Evolutionary conservation across 2,329 filamentous ascomycete genomes (phyloP).

Genomic region (Aspergillus oerlinghausenensis): DNA sequence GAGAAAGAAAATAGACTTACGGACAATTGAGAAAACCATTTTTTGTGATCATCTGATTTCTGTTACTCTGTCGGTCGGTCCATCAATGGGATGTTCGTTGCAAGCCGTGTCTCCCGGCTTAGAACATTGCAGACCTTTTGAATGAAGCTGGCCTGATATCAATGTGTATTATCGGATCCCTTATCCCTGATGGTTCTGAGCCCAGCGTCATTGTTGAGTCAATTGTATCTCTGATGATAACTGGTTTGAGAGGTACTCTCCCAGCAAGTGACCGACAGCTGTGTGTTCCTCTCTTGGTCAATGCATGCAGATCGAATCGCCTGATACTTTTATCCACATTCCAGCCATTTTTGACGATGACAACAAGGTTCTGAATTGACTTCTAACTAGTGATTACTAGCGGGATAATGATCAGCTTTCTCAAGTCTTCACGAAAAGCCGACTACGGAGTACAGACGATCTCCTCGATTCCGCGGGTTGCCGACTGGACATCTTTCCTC

Average conservation of each 20-base stretch:
- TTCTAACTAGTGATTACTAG: not conserved
- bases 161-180: not conserved
- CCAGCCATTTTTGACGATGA: not conserved
- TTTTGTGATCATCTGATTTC: not conserved
- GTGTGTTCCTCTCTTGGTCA: not conserved
- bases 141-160: not conserved
- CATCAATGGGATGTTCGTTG: not conserved
- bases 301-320: not conserved
- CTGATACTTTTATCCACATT: not conserved
- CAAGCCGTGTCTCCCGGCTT: not conserved
- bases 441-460: not conserved
- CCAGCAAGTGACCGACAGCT: not conserved
- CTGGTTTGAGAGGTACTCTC: not conserved
- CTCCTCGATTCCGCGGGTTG: conserved; percentile 5
- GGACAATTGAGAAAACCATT: too few relatives aligned
- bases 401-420: not conserved
- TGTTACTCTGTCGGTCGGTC: not conserved
- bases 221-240: not conserved
- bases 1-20: not conserved
- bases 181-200: not conserved
- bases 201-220: not conserved
- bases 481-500: conserved; percentile 3
- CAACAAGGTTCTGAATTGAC: not conserved
- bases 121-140: not conserved
- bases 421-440: not conserved